These are phyloP conservation scores for Fusarium abutilonis DNA, from an alignment of 2,329 filamentous ascomycete species.

Conservation along the genomic window DNA sequence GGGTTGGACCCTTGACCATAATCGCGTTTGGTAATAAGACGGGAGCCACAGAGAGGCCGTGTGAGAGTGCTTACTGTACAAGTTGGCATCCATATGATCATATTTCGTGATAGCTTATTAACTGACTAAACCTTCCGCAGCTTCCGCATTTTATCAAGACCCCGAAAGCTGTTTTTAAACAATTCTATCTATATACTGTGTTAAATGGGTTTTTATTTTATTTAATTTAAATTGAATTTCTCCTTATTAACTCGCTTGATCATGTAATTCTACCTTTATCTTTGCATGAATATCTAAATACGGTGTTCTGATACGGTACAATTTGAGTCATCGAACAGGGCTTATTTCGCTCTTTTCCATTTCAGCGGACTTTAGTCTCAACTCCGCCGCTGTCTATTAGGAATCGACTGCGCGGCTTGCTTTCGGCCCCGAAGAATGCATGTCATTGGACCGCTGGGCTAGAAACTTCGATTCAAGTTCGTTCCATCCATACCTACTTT, in stretches of 20 bases:
- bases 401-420: constrained; percentile 5
- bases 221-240: no score
- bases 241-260: no score
- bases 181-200: no score
- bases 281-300: neutral
- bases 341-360: constrained; percentile 2
- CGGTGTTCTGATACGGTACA: neutral
- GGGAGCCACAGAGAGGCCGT: neutral
- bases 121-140: constrained; percentile 29
- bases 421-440: constrained; percentile 18
- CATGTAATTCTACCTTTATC: neutral
- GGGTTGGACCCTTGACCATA: no score
- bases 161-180: neutral
- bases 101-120: constrained; percentile 5
- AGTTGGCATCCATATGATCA: neutral
- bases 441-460: constrained; percentile 26
- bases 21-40: neutral
- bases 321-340: constrained; percentile 3
- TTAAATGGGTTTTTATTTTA: no score
- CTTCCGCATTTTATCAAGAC: constrained; percentile 25
- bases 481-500: no score
- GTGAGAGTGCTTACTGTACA: neutral
- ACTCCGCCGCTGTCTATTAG: constrained; percentile 28
- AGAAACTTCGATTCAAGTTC: constrained; percentile 23
- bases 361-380: constrained; percentile 26